Percentiles rank a stretch among this genome's conserved stretches.
Conservation (phyloP, 441 rosid genomes). For the Kokia cookei region DNA sequence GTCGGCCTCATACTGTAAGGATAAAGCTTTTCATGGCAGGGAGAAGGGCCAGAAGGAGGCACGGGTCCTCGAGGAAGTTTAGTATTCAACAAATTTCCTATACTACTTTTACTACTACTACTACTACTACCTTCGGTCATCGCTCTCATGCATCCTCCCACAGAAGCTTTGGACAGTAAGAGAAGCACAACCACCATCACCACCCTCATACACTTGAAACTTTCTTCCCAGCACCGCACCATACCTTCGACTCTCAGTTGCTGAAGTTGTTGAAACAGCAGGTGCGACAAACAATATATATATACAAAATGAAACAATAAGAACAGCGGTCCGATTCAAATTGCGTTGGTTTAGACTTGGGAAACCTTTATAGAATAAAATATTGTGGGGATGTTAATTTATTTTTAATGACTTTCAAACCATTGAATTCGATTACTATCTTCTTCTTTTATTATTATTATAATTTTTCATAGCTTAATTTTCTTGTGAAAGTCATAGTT, state of each 20-base stretch:
- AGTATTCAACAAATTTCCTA: conserved; percentile 1
- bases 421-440: neutral
- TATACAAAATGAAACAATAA: neutral
- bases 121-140: neutral
- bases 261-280: neutral
- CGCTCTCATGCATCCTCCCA: conserved; percentile 19
- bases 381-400: neutral
- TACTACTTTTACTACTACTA: no score
- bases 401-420: neutral
- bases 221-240: neutral
- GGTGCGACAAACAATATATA: neutral
- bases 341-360: conserved; percentile 16
- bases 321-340: conserved; percentile 18
- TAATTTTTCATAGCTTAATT: neutral
- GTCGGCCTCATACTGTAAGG: neutral
- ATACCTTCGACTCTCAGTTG: neutral
- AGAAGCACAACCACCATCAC: neutral
- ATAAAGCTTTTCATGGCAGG: conserved; percentile 33
- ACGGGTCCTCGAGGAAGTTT: conserved; percentile 31
- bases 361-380: neutral
- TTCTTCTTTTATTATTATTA: neutral
- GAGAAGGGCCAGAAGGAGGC: conserved; percentile 45
- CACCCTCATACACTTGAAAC: neutral
- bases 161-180: conserved; percentile 1
- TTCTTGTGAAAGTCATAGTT: conserved; percentile 12